Evolutionary conservation across 805 yeast species (phyloP).

Genomic region (Starmerella bombicola): DNA sequence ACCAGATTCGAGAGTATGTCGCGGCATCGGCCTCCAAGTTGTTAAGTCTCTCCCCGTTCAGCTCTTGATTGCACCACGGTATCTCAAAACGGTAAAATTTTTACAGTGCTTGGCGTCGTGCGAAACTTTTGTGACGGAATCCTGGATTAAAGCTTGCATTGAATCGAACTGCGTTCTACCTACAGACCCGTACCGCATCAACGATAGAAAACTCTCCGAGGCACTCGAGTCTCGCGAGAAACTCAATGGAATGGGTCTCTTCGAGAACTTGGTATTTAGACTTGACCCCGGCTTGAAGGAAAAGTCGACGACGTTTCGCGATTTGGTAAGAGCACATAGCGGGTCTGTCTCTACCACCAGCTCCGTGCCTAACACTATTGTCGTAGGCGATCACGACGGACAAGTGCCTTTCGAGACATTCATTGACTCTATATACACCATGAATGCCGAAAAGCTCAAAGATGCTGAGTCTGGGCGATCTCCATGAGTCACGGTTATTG

Average conservation of each 20-base stretch:
- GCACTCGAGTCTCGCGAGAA: constrained; percentile 12
- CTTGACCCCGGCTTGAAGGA: constrained; percentile 50
- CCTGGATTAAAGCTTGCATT: constrained; percentile 23
- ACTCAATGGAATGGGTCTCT: constrained; percentile 28
- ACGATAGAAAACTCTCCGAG: constrained; percentile 7
- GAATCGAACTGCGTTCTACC: constrained; percentile 15
- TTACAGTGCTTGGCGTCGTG: constrained; percentile 52
- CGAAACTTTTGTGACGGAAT: constrained; percentile 22
- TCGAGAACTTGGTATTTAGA: constrained; percentile 40
- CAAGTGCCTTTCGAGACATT: constrained; percentile 14
- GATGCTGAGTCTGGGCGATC: too few species aligned
- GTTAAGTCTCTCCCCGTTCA: constrained; percentile 33
- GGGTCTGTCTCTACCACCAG: constrained; percentile 24
- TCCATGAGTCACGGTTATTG: too few species aligned
- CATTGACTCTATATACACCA: constrained; percentile 16
- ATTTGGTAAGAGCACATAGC: constrained; percentile 53
- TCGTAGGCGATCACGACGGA: constrained; percentile 12
- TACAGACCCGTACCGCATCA: constrained; percentile 22
- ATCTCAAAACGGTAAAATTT: constrained; percentile 80
- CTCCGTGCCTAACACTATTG: constrained; percentile 1
- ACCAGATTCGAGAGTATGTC: constrained; percentile 19
- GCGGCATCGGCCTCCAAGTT: constrained; percentile 47
- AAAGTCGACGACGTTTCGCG: constrained; percentile 42
- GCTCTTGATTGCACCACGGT: constrained; percentile 55
- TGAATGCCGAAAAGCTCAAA: constrained; percentile 12